A percentile compares a stretch with the other conserved stretches of the same genome.
Evolutionary conservation across 176 grass and related monocot species (phyloP).

Genomic region (Metroxylon sagu): DNA sequence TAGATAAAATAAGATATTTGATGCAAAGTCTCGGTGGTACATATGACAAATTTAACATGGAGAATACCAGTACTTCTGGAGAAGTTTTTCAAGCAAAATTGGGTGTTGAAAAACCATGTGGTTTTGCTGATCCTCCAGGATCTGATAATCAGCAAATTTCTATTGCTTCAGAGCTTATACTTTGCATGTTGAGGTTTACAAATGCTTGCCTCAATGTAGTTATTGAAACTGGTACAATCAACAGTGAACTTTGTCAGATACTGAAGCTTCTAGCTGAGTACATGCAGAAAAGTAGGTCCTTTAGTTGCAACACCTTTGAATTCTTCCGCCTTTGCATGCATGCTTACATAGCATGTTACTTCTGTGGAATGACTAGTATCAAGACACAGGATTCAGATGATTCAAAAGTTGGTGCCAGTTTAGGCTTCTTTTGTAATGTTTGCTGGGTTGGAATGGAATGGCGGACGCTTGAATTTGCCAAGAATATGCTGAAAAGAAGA

Average conservation of each 20-base stretch:
- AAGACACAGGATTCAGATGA: slow-evolving; percentile 14
- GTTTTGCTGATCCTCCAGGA: slow-evolving; percentile 5
- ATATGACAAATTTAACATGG: slow-evolving; percentile 16
- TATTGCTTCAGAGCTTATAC: slow-evolving; percentile 23
- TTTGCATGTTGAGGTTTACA: slow-evolving; percentile 39
- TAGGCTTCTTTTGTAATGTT: slow-evolving; percentile 16
- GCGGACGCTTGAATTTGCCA: slow-evolving; percentile 37
- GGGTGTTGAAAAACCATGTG: slow-evolving; percentile 9
- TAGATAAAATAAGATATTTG: slow-evolving; percentile 46
- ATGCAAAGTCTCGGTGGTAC: slow-evolving; percentile 35
- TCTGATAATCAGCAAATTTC: slow-evolving; percentile 2
- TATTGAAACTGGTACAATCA: slow-evolving; percentile 21
- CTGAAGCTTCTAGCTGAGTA: slow-evolving; percentile 38
- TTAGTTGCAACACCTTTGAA: slow-evolving; percentile 47
- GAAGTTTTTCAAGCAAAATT: slow-evolving; percentile 19
- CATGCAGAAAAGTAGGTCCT: slow-evolving; percentile 33
- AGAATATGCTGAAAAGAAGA: slow-evolving; percentile 48
- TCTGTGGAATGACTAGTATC: slow-evolving; percentile 16
- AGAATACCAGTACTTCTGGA: slow-evolving; percentile 1
- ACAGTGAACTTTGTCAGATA: slow-evolving; percentile 29
- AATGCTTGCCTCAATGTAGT: slow-evolving; percentile 47
- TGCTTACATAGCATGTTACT: slow-evolving; percentile 20
- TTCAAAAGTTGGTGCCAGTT: not conserved
- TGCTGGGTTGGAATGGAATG: slow-evolving; percentile 53
- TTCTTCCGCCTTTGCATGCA: slow-evolving; percentile 43